phyloP scores from a whole-genome alignment of 2,329 filamentous ascomycete genomes.

The Colletotrichum cordylinicola region DNA sequence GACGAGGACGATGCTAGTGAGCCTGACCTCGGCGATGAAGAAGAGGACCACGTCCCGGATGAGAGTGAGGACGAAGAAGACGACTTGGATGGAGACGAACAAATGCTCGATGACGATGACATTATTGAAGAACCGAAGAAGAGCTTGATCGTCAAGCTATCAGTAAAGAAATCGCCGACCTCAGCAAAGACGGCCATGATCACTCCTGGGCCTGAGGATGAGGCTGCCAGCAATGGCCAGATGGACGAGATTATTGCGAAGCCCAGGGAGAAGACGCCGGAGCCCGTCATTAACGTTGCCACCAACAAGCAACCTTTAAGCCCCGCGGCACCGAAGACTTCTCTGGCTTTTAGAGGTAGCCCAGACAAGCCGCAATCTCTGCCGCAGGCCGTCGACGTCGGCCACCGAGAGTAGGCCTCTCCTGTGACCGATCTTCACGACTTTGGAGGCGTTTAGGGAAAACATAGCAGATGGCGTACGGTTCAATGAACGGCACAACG shows the following conservation, averaged over 20 bases:
- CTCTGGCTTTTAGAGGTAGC: slow-evolving; percentile 66
- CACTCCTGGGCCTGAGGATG: slow-evolving; percentile 4
- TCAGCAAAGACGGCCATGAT: slow-evolving; percentile 1
- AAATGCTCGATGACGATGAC: slow-evolving; percentile 61
- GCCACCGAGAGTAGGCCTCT: slow-evolving; percentile 29
- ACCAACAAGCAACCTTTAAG: slow-evolving; percentile 30
- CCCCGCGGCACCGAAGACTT: slow-evolving; percentile 40
- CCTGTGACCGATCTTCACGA: background rate
- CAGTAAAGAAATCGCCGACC: slow-evolving; percentile 49
- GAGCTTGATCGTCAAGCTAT: slow-evolving; percentile 79
- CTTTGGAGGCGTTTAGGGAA: slow-evolving; percentile 12
- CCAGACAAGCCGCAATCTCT: slow-evolving; percentile 59
- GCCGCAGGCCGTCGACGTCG: slow-evolving; percentile 34
- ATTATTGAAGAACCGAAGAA: slow-evolving; percentile 50
- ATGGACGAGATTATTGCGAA: slow-evolving; percentile 6
- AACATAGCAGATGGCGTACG: slow-evolving; percentile 5
- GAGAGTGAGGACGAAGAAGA: slow-evolving; percentile 64
- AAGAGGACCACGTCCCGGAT: slow-evolving; percentile 71
- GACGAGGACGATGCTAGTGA: slow-evolving; percentile 71
- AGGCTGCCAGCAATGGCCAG: background rate
- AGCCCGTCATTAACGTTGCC: slow-evolving; percentile 16
- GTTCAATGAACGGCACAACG: slow-evolving; percentile 9
- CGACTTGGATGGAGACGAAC: slow-evolving; percentile 62
- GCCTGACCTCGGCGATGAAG: slow-evolving; percentile 78
- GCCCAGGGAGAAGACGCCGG: slow-evolving; percentile 14